These are phyloP conservation scores for Streptanthus diversifolius DNA, from an alignment of 345 rosid species.

Conservation along the genomic window DNA sequence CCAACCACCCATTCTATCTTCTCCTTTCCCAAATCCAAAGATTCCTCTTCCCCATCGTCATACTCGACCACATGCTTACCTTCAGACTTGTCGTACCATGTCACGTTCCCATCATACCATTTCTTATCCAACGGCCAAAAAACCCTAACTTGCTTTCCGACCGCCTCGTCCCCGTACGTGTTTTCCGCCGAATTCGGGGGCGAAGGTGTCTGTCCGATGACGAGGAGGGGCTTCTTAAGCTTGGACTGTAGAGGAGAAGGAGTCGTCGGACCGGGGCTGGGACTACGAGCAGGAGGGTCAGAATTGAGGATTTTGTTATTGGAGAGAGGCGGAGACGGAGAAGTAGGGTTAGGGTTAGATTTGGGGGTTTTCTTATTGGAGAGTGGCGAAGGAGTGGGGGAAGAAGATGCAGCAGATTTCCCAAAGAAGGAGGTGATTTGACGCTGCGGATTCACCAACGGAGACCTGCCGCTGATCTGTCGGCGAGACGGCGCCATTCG, in stretches of 20 bases:
- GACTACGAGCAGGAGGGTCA: constrained; percentile 27
- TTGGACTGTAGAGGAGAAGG: constrained; percentile 71
- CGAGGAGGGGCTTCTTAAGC: constrained; percentile 56
- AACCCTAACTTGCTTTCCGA: constrained; percentile 65
- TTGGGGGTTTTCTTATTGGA: constrained; percentile 38
- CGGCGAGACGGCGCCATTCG: constrained; percentile 75
- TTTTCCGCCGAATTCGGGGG: constrained; percentile 28
- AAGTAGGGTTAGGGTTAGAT: constrained; percentile 34
- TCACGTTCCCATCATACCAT: constrained; percentile 81
- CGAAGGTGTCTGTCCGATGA: constrained; percentile 53
- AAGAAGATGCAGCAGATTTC: constrained; percentile 31
- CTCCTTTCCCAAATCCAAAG: constrained; percentile 80
- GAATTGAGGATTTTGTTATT: constrained; percentile 35
- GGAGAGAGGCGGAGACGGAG: constrained; percentile 33
- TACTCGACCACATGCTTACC: constrained; percentile 73
- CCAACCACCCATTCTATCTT: constrained; percentile 73
- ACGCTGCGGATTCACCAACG: constrained; percentile 79
- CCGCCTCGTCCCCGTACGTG: constrained; percentile 54
- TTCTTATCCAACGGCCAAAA: constrained; percentile 90
- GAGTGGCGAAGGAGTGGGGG: constrained; percentile 46
- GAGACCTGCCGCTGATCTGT: constrained; percentile 74
- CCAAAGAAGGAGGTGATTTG: constrained; percentile 90
- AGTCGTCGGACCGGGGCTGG: constrained; percentile 51
- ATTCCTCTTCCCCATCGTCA: constrained; percentile 84
- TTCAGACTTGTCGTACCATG: constrained; percentile 42